Conservation (phyloP, 2,329 filamentous ascomycete genomes). For the Domatiomyces catenatus region DNA sequence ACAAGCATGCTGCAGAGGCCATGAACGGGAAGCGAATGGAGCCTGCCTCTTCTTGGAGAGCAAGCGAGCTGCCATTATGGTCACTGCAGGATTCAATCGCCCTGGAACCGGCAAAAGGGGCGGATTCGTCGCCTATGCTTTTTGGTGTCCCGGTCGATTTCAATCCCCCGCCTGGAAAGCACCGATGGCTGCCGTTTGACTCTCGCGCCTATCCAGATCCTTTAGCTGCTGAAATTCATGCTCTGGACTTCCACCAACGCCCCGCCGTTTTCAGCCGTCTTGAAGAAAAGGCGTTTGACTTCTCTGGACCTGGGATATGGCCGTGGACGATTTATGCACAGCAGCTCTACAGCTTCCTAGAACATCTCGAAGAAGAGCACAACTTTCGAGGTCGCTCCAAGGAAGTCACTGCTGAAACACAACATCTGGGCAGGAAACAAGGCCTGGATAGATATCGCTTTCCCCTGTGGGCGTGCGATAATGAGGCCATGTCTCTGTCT, state of each 20-base stretch:
- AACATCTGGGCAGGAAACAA: background rate
- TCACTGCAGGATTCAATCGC: constrained; percentile 18
- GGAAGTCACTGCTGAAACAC: background rate
- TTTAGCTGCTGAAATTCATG: constrained; percentile 27
- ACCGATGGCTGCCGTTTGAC: constrained; percentile 37
- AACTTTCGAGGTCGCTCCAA: background rate
- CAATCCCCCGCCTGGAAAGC: constrained; percentile 22
- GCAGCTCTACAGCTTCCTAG: constrained; percentile 31
- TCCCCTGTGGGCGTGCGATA: constrained; percentile 17
- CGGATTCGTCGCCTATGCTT: constrained; percentile 5
- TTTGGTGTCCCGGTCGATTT: constrained; percentile 10
- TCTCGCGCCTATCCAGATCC: constrained; percentile 30
- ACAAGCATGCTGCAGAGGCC: background rate
- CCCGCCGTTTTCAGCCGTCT: background rate
- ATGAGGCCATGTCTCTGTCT: background rate
- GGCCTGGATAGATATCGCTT: constrained; percentile 35
- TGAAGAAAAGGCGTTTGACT: constrained; percentile 14
- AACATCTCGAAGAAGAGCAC: constrained; percentile 34
- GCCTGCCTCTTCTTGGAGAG: constrained; percentile 17
- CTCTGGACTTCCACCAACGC: background rate
- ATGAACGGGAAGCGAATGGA: background rate
- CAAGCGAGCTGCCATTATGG: constrained; percentile 22
- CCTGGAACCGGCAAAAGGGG: constrained; percentile 2
- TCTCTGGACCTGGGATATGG: constrained; percentile 30
- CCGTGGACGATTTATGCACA: constrained; percentile 38